These are phyloP conservation scores for Xylaria sp. DNA, from an alignment of 2,329 filamentous ascomycete genomes.

Conservation along the genomic window DNA sequence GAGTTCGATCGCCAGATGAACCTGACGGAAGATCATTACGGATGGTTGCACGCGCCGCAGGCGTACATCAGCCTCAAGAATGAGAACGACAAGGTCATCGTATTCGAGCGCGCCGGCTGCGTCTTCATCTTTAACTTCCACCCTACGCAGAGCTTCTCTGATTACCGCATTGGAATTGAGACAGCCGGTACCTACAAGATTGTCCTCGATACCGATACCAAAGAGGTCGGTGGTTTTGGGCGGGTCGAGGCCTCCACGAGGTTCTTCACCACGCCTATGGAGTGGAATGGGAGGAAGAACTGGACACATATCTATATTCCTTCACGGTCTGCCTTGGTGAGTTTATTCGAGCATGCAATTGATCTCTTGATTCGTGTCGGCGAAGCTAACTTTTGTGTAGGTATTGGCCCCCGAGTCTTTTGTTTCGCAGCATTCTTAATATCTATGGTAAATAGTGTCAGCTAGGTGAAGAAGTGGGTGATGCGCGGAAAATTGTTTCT, in stretches of 20 bases:
- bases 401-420: conserved; percentile 63
- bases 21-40: conserved; percentile 83
- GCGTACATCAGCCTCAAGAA: conserved; percentile 95
- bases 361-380: background rate
- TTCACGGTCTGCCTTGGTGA: conserved; percentile 82
- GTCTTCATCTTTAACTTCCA: conserved; percentile 99
- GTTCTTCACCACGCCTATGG: conserved; percentile 91
- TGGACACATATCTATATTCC: conserved; percentile 94
- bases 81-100: conserved; percentile 91
- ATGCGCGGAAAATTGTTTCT: background rate
- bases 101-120: conserved; percentile 90
- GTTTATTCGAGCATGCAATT: conserved; percentile 43
- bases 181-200: conserved; percentile 85
- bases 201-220: conserved; percentile 82
- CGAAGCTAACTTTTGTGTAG: conserved; percentile 48
- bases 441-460: background rate
- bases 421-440: conserved; percentile 42
- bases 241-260: conserved; percentile 81
- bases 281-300: conserved; percentile 90
- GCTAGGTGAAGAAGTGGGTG: background rate
- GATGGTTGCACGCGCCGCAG: conserved; percentile 87
- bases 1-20: conserved; percentile 96
- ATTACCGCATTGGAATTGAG: conserved; percentile 92
- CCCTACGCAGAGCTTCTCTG: conserved; percentile 81
- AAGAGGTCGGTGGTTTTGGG: conserved; percentile 80